These are phyloP conservation scores for Botryotinia globosa DNA, from an alignment of 2,329 filamentous ascomycete genomes.

Conservation along the genomic window DNA sequence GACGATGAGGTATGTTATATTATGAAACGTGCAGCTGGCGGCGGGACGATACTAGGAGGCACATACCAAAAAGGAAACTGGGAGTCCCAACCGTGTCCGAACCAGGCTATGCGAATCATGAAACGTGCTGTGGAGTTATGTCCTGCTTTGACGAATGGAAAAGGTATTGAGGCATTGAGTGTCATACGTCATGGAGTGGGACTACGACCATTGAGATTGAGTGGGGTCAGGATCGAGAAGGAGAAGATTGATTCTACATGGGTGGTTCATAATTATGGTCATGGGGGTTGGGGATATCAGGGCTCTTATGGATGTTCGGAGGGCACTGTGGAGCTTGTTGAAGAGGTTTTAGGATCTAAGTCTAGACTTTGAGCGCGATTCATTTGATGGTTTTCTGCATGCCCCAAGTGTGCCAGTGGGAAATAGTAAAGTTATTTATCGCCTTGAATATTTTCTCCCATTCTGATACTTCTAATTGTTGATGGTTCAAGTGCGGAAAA, in stretches of 20 bases:
- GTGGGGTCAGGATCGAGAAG: constrained; percentile 60
- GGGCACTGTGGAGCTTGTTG: constrained; percentile 63
- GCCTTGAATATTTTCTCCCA: background rate
- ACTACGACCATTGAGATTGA: constrained; percentile 58
- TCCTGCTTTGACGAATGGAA: constrained; percentile 52
- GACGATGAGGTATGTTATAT: constrained; percentile 63
- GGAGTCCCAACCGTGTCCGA: constrained; percentile 61
- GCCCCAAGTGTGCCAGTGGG: background rate
- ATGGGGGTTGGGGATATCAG: constrained; percentile 62
- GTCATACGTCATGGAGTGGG: constrained; percentile 67
- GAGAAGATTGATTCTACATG: constrained; percentile 54
- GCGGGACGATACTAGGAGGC: constrained; percentile 66
- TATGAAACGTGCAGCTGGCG: constrained; percentile 65
- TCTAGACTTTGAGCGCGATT: constrained; percentile 26
- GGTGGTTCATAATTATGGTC: constrained; percentile 61
- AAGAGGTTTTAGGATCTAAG: constrained; percentile 43
- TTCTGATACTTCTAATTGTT: too few relatives aligned
- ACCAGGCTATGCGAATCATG: constrained; percentile 65
- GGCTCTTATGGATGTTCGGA: constrained; percentile 67
- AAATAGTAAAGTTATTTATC: background rate
- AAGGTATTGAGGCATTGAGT: constrained; percentile 60
- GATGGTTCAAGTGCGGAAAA: background rate
- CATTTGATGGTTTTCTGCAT: background rate
- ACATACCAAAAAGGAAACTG: constrained; percentile 63
- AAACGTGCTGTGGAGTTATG: constrained; percentile 58